Base-by-base conservation (phyloP, 306 rosid species). In the Ochetophila trinervis region DNA sequence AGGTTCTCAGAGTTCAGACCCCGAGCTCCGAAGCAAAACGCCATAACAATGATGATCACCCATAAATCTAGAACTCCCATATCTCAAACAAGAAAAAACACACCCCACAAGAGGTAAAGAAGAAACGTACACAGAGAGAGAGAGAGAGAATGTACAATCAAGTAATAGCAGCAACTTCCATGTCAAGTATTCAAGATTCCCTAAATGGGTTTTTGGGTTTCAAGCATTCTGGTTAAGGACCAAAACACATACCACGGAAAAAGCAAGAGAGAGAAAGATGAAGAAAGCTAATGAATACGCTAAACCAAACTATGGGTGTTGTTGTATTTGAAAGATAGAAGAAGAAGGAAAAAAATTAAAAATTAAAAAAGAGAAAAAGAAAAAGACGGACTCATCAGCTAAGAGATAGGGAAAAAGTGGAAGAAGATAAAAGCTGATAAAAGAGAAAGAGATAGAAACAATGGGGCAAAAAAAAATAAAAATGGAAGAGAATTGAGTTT, bases 41-140 rank as follows among this genome's bases (percentile, higher is more conserved):
- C 66, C 44, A 67, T 2, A 57, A 78, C 60, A 60, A 78, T 12
- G 23, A 74, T 32, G 23, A 60, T 5, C 53, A 69, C 54, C 75
- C 79, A 69, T 36, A 73, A 64, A 69, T 65, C 69, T 16, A 30
- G 68, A 27, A 27, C 59, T 34, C 65, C 79, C 79, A 78, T 78
- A 20, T 69, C 45, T 40, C 32, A 27, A 5, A 12, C 2, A 23
- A 19, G 21, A 64, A 49, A 63, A 27, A 36, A 5, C 48, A 35
- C 47, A 65, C 23, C 51, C 56, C n/a, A 12, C 8, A 40, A 44
- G 10, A 1, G 30, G 4, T 50, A 19, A 36, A 22, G 23, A 1
- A 35, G 52, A 67, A 37, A 45, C 47, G 66, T 22, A 40, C 45
- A 40, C 45, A 40, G 12, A 9, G 14, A 12, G 45, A 40, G 16